These are phyloP conservation scores for Ichthyophthirius multifiliis DNA, from an alignment of 169 alveolate genomes.

Conservation along the genomic window DNA sequence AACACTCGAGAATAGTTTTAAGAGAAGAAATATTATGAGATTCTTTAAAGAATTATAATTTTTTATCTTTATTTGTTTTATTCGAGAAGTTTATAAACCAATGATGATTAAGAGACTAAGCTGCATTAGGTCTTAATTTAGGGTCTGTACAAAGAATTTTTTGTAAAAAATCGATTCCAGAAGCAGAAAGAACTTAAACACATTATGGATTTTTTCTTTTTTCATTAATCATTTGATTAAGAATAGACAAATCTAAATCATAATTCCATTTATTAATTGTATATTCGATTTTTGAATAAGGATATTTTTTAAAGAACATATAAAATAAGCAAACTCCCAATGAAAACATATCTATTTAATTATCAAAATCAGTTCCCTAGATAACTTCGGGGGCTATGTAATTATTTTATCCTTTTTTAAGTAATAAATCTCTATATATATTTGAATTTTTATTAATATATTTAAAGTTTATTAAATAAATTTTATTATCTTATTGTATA, in stretches of 20 bases:
- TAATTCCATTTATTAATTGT: neutral
- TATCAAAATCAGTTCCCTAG: neutral
- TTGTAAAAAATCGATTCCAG: constrained; percentile 8
- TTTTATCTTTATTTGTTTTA: neutral
- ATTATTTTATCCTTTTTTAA: constrained; percentile 2
- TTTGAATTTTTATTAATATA: neutral
- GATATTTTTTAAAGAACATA: constrained; percentile 6
- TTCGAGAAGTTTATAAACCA: constrained; percentile 17
- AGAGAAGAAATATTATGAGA: constrained; percentile 1
- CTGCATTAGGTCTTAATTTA: neutral
- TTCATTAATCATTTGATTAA: constrained; percentile 3
- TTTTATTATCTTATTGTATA: constrained; percentile 5
- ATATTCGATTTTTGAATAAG: constrained; percentile 7
- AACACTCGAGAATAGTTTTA: neutral
- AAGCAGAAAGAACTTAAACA: neutral
- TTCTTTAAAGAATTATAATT: neutral
- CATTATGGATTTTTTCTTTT: constrained; percentile 9
- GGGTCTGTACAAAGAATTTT: neutral
- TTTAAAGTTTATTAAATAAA: neutral
- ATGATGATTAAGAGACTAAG: constrained; percentile 3
- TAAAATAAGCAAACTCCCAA: constrained; percentile 13
- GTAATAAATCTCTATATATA: neutral
- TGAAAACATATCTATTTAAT: constrained; percentile 15
- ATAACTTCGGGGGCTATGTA: constrained; percentile 10
- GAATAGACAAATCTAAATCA: neutral